Conservation (phyloP, 768 basidiomycete genomes). For the Phylloporus sp. region DNA sequence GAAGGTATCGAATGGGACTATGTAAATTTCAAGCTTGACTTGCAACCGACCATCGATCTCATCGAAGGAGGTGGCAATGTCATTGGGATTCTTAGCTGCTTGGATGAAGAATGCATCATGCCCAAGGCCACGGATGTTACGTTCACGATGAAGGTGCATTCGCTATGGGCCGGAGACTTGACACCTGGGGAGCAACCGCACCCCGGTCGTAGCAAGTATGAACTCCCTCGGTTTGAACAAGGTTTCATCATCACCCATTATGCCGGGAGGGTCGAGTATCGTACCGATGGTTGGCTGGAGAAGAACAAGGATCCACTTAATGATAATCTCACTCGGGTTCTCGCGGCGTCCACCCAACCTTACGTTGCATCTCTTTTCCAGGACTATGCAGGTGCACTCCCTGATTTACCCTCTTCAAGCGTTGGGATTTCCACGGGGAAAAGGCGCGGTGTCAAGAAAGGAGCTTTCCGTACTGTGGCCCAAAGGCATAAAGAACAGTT, state of each 20-base stretch:
- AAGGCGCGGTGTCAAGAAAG: slow-evolving; percentile 83
- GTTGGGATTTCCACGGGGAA: slow-evolving; percentile 43
- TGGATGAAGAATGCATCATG: slow-evolving; percentile 99
- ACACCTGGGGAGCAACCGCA: slow-evolving; percentile 49
- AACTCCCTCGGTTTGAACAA: slow-evolving; percentile 82
- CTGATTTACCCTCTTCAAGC: slow-evolving; percentile 33
- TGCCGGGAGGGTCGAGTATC: slow-evolving; percentile 94
- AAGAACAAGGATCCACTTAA: slow-evolving; percentile 99
- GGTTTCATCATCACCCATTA: slow-evolving; percentile 96
- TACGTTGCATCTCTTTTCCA: slow-evolving; percentile 82
- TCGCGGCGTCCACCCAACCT: slow-evolving; percentile 76
- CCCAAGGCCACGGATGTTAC: slow-evolving; percentile 95
- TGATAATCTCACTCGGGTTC: slow-evolving; percentile 87
- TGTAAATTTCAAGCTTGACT: slow-evolving; percentile 94
- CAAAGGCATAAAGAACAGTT: slow-evolving; percentile 97
- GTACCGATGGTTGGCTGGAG: slow-evolving; percentile 94
- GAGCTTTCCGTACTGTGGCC: slow-evolving; percentile 93
- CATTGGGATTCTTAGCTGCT: slow-evolving; percentile 87
- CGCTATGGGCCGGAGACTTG: slow-evolving; percentile 57
- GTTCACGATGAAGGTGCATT: slow-evolving; percentile 88
- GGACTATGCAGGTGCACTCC: slow-evolving; percentile 59
- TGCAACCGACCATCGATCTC: slow-evolving; percentile 97
- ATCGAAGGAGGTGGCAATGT: slow-evolving; percentile 73
- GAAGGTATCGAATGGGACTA: slow-evolving; percentile 98
- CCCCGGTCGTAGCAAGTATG: slow-evolving; percentile 80